These are phyloP conservation scores for Ramularia collo-cygni DNA, from an alignment of 2,329 filamentous ascomycete species.

Conservation along the genomic window DNA sequence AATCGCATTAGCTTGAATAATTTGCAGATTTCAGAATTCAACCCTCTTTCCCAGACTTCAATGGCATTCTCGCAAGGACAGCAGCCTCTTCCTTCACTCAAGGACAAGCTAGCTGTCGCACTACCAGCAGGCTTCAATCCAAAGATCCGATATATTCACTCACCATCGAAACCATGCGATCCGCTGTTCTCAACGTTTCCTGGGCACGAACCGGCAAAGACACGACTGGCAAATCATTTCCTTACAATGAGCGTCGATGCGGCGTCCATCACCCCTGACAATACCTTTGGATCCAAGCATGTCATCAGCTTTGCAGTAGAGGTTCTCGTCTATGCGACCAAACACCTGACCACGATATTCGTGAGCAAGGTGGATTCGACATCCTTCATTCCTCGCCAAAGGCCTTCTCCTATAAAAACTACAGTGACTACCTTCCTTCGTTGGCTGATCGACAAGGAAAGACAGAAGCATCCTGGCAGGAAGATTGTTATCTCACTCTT, in stretches of 20 bases:
- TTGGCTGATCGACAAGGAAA: constrained; percentile 59
- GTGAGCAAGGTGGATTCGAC: constrained; percentile 97
- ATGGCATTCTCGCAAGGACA: constrained; percentile 4
- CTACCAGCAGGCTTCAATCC: constrained; percentile 53
- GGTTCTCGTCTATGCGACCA: constrained; percentile 76
- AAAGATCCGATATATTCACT: constrained; percentile 78
- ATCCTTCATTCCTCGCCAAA: constrained; percentile 66
- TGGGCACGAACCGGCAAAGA: constrained; percentile 63
- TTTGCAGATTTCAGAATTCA: not conserved
- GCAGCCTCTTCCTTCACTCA: constrained; percentile 12
- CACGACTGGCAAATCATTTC: constrained; percentile 82
- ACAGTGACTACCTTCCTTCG: constrained; percentile 69
- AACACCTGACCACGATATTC: constrained; percentile 76
- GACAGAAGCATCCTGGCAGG: constrained; percentile 39
- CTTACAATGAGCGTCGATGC: constrained; percentile 46
- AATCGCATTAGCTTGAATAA: not conserved
- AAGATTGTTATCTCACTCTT: constrained; percentile 76
- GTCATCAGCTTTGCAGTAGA: constrained; percentile 80
- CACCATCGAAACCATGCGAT: constrained; percentile 65
- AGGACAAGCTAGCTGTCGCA: constrained; percentile 43
- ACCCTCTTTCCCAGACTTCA: no score
- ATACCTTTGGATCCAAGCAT: constrained; percentile 30
- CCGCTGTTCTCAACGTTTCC: constrained; percentile 76
- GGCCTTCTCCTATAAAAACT: constrained; percentile 65
- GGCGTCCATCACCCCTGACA: constrained; percentile 18